Evolutionary conservation across 257 asterid species (phyloP).

Genomic region (Rubia yunnanensis): DNA sequence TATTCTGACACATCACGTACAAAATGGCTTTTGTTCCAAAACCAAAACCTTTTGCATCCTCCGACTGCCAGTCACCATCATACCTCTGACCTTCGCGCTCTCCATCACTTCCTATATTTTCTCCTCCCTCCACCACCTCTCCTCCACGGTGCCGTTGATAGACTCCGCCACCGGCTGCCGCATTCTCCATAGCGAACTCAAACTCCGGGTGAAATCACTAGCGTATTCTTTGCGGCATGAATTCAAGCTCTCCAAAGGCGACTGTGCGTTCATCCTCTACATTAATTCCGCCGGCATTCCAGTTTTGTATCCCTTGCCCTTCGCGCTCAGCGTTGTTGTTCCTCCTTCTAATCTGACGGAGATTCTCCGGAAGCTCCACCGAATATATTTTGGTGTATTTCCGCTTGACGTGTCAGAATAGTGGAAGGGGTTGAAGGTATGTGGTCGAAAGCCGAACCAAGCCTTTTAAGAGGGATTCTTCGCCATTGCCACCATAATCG

Average conservation of each 20-base stretch:
- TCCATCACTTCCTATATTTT: constrained; percentile 12
- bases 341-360: constrained; percentile 14
- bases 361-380: constrained; percentile 2
- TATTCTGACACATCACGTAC: no score
- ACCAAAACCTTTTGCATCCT: constrained; percentile 5
- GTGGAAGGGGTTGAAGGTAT: no score
- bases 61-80: constrained; percentile 3
- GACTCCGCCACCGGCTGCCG: constrained; percentile 5
- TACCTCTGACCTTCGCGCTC: background rate
- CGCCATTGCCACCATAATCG: constrained; percentile 42
- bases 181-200: constrained; percentile 13
- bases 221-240: constrained; percentile 8
- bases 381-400: no score
- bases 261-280: constrained; percentile 12
- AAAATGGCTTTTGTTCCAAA: constrained; percentile 14
- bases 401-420: no score
- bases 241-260: constrained; percentile 11
- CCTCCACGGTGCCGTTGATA: background rate
- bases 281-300: constrained; percentile 8
- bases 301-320: constrained; percentile 5
- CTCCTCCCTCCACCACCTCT: constrained; percentile 7
- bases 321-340: constrained; percentile 13
- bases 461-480: constrained; percentile 23
- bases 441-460: constrained; percentile 15
- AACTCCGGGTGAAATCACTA: constrained; percentile 10